phyloP scores from a whole-genome alignment of 139 green algal species.

The Closterium sp. region DNA sequence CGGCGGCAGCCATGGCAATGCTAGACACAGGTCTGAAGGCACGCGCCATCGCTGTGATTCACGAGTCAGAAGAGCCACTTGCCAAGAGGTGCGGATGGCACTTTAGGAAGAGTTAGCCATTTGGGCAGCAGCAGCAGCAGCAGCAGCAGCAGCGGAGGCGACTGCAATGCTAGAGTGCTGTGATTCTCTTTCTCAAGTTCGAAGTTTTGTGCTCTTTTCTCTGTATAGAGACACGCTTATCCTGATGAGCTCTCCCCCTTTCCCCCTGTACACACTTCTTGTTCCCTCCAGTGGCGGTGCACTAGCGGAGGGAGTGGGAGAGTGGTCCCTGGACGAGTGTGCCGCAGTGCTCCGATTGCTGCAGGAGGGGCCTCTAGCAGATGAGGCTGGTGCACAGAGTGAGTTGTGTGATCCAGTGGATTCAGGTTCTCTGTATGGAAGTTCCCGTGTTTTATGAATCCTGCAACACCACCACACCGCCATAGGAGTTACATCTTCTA shows the following conservation, averaged over 20 bases:
- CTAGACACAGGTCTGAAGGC: neutral
- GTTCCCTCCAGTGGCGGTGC: neutral
- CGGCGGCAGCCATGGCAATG: conserved; percentile 36
- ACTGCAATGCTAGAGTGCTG: too few species aligned
- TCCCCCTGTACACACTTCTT: neutral
- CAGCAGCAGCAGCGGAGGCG: too few species aligned
- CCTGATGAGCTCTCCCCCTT: neutral
- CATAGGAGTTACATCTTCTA: too few species aligned
- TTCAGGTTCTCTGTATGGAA: too few species aligned
- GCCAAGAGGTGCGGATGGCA: too few species aligned
- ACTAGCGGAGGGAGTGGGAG: neutral
- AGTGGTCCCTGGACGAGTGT: neutral
- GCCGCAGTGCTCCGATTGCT: neutral
- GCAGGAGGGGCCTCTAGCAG: neutral
- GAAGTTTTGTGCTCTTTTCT: too few species aligned
- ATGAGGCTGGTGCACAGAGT: neutral
- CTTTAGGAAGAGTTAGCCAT: too few species aligned
- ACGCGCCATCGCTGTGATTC: conserved; percentile 3
- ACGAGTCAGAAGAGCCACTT: neutral
- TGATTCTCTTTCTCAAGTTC: too few species aligned
- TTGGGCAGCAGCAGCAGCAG: too few species aligned
- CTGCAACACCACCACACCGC: too few species aligned
- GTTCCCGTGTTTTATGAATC: too few species aligned
- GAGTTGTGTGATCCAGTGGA: neutral
- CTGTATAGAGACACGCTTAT: too few species aligned